These are phyloP conservation scores for Yamadazyma friedrichii DNA, from an alignment of 1,139 yeast species.

Conservation along the genomic window DNA sequence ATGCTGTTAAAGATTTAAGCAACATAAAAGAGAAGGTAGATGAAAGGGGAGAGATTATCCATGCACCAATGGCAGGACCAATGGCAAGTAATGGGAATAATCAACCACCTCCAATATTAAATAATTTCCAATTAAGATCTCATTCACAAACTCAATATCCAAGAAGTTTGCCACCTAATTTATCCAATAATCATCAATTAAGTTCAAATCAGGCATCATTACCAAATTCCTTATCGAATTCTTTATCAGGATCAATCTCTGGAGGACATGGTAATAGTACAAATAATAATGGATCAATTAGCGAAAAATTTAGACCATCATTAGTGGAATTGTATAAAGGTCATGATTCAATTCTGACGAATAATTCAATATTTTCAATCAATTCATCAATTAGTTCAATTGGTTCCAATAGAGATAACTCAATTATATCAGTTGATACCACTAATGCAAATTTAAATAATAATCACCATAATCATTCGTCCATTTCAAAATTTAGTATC, in stretches of 20 bases:
- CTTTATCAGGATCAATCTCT: conserved; percentile 3
- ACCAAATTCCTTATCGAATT: background rate
- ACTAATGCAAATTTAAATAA: conserved; percentile 1
- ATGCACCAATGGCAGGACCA: conserved; percentile 4
- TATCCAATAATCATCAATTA: background rate
- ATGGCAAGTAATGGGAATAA: conserved; percentile 1
- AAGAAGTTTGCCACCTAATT: conserved; percentile 5
- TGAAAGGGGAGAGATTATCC: background rate
- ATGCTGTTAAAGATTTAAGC: too few species aligned
- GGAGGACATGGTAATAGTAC: background rate
- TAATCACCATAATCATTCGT: background rate
- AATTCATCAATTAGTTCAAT: conserved; percentile 32
- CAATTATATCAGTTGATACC: conserved; percentile 9
- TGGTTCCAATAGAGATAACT: conserved; percentile 28
- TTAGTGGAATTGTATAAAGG: conserved; percentile 36
- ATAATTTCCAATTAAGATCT: background rate
- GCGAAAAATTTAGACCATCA: conserved; percentile 34
- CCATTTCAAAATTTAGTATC: background rate
- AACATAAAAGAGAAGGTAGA: background rate
- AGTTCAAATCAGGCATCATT: background rate
- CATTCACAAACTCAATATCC: conserved; percentile 1
- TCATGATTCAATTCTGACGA: conserved; percentile 23
- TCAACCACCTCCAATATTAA: background rate
- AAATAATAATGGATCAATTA: conserved; percentile 18
- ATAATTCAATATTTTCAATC: conserved; percentile 35